These are phyloP conservation scores for Talaromyces wortmannii DNA, from an alignment of 495 filamentous ascomycete genomes.

Conservation along the genomic window DNA sequence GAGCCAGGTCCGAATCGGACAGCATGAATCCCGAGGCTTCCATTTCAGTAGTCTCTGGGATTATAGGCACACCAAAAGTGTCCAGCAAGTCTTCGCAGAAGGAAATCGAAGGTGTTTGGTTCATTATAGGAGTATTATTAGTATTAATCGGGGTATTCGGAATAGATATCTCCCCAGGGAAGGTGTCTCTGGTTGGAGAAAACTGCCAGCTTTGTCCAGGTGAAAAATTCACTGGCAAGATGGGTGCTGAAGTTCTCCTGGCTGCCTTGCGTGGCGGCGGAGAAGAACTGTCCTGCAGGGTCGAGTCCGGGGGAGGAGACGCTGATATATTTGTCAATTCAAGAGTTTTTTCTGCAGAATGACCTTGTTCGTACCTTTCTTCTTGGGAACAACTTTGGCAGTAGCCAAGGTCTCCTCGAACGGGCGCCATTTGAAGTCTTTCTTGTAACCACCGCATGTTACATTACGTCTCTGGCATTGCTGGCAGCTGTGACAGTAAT, in stretches of 20 bases:
- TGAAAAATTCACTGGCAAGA: neutral
- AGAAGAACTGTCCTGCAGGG: neutral
- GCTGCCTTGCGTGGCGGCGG: slow-evolving; percentile 3
- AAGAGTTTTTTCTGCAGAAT: neutral
- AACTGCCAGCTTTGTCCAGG: neutral
- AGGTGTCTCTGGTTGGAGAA: neutral
- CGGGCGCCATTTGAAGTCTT: slow-evolving; percentile 78
- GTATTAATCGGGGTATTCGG: neutral
- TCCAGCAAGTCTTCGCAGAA: neutral
- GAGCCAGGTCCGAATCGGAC: neutral
- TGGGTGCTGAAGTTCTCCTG: neutral
- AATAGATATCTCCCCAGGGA: neutral
- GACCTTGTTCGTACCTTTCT: slow-evolving; percentile 34
- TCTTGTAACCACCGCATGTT: slow-evolving; percentile 71
- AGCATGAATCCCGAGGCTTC: neutral
- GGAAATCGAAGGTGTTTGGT: neutral
- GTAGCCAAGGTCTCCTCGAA: slow-evolving; percentile 62
- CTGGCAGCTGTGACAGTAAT: slow-evolving; percentile 35
- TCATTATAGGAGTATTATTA: neutral
- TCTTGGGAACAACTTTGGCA: slow-evolving; percentile 41
- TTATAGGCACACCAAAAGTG: neutral
- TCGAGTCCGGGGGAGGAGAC: neutral
- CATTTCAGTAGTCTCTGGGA: neutral
- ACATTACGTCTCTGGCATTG: slow-evolving; percentile 69
- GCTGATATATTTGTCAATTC: neutral